A percentile compares a stretch with the other conserved stretches of the same genome.
These are phyloP conservation scores for Mortierella sp. DNA, from an alignment of 371 early-diverging fungal species.

Conservation along the genomic window DNA sequence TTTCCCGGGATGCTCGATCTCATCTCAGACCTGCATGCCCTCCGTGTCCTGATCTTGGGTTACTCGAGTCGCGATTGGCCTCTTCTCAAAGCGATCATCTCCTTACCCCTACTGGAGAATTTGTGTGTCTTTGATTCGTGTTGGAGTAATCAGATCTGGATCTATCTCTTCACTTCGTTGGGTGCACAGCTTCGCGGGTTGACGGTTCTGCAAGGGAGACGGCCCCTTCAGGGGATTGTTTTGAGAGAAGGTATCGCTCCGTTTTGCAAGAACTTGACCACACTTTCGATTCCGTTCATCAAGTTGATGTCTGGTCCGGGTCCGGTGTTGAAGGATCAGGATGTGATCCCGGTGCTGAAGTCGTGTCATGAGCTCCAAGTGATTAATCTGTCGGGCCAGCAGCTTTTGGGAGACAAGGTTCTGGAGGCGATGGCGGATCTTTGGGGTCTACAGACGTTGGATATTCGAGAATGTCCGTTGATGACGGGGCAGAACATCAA, in stretches of 20 bases:
- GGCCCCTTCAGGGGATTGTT: conserved; percentile 46
- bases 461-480: conserved; percentile 46
- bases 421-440: conserved; percentile 46
- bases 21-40: conserved; percentile 35
- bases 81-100: conserved; percentile 43
- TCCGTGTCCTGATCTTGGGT: conserved; percentile 40
- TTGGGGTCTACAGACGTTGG: conserved; percentile 48
- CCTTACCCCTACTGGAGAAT: conserved; percentile 31
- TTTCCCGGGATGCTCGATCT: conserved; percentile 55
- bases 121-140: conserved; percentile 55
- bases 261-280: conserved; percentile 41
- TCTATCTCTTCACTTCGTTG: conserved; percentile 44
- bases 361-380: conserved; percentile 49
- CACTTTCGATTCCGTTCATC: conserved; percentile 54
- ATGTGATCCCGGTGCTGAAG: conserved; percentile 51
- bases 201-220: conserved; percentile 48
- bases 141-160: conserved; percentile 59
- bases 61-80: conserved; percentile 59
- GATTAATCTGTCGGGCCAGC: conserved; percentile 49
- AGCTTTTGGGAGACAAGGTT: conserved; percentile 37
- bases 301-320: conserved; percentile 40
- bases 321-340: conserved; percentile 39
- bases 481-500: conserved; percentile 48
- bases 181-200: conserved; percentile 44
- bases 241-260: conserved; percentile 48